Evolutionary conservation across 129 eudicot species (phyloP).

Genomic region (Centella asiatica): DNA sequence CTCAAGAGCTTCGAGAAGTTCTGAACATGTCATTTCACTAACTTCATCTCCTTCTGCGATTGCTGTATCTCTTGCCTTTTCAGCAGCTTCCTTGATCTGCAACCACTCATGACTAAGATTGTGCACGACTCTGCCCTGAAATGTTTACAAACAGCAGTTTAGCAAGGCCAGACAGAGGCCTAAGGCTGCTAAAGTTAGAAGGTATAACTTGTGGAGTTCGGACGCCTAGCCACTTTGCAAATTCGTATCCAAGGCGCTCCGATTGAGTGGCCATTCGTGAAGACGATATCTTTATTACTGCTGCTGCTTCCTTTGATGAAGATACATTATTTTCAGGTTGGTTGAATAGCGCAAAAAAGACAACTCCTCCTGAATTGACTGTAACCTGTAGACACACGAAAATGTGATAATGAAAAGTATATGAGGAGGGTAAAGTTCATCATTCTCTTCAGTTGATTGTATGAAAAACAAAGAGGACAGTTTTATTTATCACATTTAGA

Average conservation of each 20-base stretch:
- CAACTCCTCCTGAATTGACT: conserved; percentile 97
- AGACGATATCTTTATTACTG: conserved; percentile 86
- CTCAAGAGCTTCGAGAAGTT: conserved; percentile 98
- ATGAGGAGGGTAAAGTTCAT: background rate
- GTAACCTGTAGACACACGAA: conserved; percentile 55
- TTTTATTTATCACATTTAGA: too few species aligned
- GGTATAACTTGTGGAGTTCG: conserved; percentile 80
- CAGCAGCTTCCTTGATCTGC: conserved; percentile 92
- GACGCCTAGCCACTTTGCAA: conserved; percentile 96
- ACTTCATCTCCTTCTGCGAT: conserved; percentile 76
- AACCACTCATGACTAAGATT: conserved; percentile 81
- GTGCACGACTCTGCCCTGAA: conserved; percentile 94
- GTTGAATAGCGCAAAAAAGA: conserved; percentile 91
- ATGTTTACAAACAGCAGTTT: conserved; percentile 4
- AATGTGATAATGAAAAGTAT: background rate
- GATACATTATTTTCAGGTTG: conserved; percentile 50
- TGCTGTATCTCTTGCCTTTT: conserved; percentile 75
- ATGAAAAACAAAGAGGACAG: too few species aligned
- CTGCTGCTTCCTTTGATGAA: conserved; percentile 75
- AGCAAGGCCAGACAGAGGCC: conserved; percentile 11
- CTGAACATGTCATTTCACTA: conserved; percentile 92
- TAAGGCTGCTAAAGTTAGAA: conserved; percentile 24
- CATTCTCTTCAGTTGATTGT: background rate
- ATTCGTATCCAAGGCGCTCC: conserved; percentile 94
- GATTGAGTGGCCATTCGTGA: conserved; percentile 99